Evolutionary conservation across 768 basidiomycete genomes (phyloP).

Genomic region (Psilocybe subaeruginosa): DNA sequence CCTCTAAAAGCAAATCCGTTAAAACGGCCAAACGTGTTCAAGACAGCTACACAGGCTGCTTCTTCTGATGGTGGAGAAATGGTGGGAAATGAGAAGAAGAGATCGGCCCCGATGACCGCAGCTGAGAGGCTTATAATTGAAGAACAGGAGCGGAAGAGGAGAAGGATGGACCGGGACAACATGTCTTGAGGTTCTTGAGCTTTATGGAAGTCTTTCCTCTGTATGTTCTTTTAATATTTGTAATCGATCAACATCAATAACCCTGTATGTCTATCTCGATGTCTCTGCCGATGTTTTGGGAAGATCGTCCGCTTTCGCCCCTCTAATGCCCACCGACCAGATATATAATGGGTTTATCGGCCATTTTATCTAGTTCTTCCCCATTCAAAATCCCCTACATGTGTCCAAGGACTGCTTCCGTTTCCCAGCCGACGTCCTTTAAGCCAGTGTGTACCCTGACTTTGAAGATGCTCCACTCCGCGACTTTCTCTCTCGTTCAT

Average conservation of each 20-base stretch:
- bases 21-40: slow-evolving; percentile 79
- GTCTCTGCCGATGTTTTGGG: slow-evolving; percentile 12
- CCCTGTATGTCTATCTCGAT: slow-evolving; percentile 16
- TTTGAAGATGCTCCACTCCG: slow-evolving; percentile 32
- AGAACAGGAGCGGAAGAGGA: slow-evolving; percentile 87
- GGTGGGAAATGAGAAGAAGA: slow-evolving; percentile 58
- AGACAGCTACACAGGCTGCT: slow-evolving; percentile 43
- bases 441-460: slow-evolving; percentile 33
- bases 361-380: slow-evolving; percentile 5
- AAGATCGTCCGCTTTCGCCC: slow-evolving; percentile 16
- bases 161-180: slow-evolving; percentile 66
- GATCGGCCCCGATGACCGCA: slow-evolving; percentile 70
- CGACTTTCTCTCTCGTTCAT: slow-evolving; percentile 30
- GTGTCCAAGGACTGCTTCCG: slow-evolving; percentile 29
- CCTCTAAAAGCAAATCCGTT: slow-evolving; percentile 70
- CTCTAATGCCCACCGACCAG: slow-evolving; percentile 10
- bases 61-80: slow-evolving; percentile 36
- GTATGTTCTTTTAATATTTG: slow-evolving; percentile 24
- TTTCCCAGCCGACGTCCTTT: slow-evolving; percentile 37
- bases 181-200: slow-evolving; percentile 19
- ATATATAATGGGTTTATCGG: slow-evolving; percentile 15
- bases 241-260: slow-evolving; percentile 20
- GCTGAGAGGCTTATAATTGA: slow-evolving; percentile 88
- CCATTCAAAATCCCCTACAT: slow-evolving; percentile 34
- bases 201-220: slow-evolving; percentile 6